Conservation (phyloP, 176 grass and related monocot genomes). For the Rhipidocladum racemiflorum region DNA sequence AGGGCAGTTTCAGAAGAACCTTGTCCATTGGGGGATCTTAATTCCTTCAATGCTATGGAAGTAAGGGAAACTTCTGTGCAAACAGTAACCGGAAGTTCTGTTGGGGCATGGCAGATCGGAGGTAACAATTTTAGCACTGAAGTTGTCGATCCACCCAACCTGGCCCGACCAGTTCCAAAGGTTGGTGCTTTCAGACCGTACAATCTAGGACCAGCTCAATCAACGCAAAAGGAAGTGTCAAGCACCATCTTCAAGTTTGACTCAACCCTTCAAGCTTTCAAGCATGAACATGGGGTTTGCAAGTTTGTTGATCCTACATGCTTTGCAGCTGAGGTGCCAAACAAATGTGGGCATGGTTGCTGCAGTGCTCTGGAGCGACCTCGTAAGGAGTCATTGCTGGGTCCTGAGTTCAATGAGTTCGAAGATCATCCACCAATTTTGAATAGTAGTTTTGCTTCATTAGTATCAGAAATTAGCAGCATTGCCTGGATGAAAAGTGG, state of each 20-base stretch:
- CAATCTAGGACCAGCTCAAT: constrained; percentile 24
- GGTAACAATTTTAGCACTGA: constrained; percentile 25
- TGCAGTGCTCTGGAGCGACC: constrained; percentile 32
- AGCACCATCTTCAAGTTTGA: constrained; percentile 29
- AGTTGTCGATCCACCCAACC: constrained; percentile 61
- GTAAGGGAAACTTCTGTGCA: constrained; percentile 35
- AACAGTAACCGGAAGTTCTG: constrained; percentile 36
- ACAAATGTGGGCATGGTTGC: constrained; percentile 79
- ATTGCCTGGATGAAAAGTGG: constrained; percentile 94
- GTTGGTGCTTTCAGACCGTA: constrained; percentile 82
- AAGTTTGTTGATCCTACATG: constrained; percentile 43
- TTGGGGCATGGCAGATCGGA: background rate
- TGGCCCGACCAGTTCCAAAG: constrained; percentile 65
- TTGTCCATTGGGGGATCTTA: constrained; percentile 34
- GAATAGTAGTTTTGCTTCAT: constrained; percentile 56
- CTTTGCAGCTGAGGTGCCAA: constrained; percentile 61
- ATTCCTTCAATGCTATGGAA: constrained; percentile 43
- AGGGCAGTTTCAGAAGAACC: constrained; percentile 52
- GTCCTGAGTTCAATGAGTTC: constrained; percentile 93
- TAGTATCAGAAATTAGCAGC: constrained; percentile 93
- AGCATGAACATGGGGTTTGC: constrained; percentile 38
- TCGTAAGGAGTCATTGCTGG: constrained; percentile 57
- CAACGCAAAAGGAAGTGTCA: constrained; percentile 21
- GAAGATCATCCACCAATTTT: constrained; percentile 68
- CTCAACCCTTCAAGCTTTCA: constrained; percentile 31